Conservation (phyloP, 2,329 filamentous ascomycete species). For the Calonectria fujianensis region DNA sequence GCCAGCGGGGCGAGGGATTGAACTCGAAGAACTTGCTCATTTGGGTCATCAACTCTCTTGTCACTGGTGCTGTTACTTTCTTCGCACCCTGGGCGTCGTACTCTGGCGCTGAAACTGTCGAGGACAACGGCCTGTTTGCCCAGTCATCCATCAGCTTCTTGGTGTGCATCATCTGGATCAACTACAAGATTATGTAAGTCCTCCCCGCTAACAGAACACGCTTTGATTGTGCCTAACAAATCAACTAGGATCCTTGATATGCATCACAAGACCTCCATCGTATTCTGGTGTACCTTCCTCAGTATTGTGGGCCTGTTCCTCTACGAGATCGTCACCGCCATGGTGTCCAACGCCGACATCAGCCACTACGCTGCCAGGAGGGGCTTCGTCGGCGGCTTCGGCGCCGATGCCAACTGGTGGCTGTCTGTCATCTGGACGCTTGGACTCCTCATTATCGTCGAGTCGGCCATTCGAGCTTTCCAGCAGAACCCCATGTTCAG, state of each 20-base stretch:
- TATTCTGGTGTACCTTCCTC: slow-evolving; percentile 74
- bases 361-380: slow-evolving; percentile 79
- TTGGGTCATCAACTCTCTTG: slow-evolving; percentile 86
- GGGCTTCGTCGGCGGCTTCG: slow-evolving; percentile 80
- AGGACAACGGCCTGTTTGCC: slow-evolving; percentile 84
- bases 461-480: neutral
- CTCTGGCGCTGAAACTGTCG: slow-evolving; percentile 67
- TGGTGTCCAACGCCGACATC: slow-evolving; percentile 72
- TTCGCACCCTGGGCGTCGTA: slow-evolving; percentile 76
- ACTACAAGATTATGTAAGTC: slow-evolving; percentile 83
- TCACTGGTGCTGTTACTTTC: slow-evolving; percentile 83
- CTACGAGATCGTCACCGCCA: slow-evolving; percentile 85
- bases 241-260: slow-evolving; percentile 79
- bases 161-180: slow-evolving; percentile 82
- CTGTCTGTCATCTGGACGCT: slow-evolving; percentile 9
- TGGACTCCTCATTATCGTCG: neutral
- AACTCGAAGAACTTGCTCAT: slow-evolving; percentile 83
- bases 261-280: slow-evolving; percentile 82
- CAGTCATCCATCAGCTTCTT: slow-evolving; percentile 84
- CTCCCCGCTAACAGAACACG: no score
- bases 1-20: slow-evolving; percentile 83
- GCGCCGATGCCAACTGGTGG: slow-evolving; percentile 82
- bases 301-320: slow-evolving; percentile 79
- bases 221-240: slow-evolving; percentile 40
- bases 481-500: slow-evolving; percentile 8